Conservation (phyloP, 768 basidiomycete species). For the Lepiota subincarnata region DNA sequence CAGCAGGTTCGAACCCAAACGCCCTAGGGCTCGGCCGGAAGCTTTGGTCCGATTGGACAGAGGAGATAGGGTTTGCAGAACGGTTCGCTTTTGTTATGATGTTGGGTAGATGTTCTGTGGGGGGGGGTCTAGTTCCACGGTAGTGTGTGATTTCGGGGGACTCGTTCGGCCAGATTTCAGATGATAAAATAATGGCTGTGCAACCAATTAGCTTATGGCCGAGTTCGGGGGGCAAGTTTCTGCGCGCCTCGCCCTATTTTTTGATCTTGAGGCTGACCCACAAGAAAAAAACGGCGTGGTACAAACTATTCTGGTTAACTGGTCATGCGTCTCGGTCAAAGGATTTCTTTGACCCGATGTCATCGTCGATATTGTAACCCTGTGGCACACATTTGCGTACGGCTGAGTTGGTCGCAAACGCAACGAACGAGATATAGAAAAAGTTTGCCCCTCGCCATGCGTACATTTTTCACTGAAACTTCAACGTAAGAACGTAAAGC, state of each 20-base stretch:
- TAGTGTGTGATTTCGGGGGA: no score
- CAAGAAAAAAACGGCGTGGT: neutral
- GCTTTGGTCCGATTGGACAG: no score
- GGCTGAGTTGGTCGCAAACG: no score
- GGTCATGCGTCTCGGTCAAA: neutral
- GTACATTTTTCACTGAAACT: neutral
- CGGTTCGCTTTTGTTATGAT: no score
- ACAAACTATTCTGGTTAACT: neutral
- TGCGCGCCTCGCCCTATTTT: neutral
- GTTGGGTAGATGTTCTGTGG: no score
- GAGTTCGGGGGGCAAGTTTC: neutral
- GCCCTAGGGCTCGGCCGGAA: no score
- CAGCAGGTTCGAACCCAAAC: neutral
- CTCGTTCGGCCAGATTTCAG: neutral
- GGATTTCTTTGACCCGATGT: neutral
- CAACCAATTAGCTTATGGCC: neutral
- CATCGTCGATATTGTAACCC: neutral
- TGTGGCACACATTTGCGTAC: no score
- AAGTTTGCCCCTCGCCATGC: no score
- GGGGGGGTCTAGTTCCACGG: no score
- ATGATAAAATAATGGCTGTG: neutral
- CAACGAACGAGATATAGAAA: no score
- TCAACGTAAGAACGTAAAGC: neutral
- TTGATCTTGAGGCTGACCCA: neutral
- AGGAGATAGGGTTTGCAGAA: no score